A percentile compares a stretch with the other conserved stretches of the same genome.
Conservation (phyloP, 2,329 filamentous ascomycete species). For the Fusarium xyrophilum region DNA sequence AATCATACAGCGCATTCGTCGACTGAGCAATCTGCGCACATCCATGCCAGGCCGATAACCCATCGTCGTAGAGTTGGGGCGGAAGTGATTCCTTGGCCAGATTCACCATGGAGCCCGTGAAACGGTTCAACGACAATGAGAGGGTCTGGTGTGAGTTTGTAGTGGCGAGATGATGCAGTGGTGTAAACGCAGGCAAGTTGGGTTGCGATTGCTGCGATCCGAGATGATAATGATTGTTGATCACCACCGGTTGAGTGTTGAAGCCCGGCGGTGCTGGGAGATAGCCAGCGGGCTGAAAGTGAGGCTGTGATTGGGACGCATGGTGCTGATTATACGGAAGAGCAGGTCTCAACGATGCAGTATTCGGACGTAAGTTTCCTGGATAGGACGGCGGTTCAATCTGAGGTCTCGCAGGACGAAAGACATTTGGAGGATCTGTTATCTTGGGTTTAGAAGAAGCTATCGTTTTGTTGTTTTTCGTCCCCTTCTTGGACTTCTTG, state of each 20-base stretch:
- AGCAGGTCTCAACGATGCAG: not conserved
- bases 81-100: slow-evolving; percentile 52
- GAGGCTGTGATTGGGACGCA: slow-evolving; percentile 36
- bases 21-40: slow-evolving; percentile 53
- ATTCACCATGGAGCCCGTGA: slow-evolving; percentile 52
- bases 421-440: slow-evolving; percentile 13
- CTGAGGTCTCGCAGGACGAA: not conserved
- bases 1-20: slow-evolving; percentile 61
- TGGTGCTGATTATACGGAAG: slow-evolving; percentile 32
- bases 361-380: not conserved
- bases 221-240: slow-evolving; percentile 62
- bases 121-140: slow-evolving; percentile 41
- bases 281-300: slow-evolving; percentile 35
- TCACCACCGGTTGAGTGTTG: slow-evolving; percentile 52
- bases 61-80: slow-evolving; percentile 52
- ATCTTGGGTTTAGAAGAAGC: slow-evolving; percentile 3
- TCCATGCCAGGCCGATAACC: slow-evolving; percentile 52
- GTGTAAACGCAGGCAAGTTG: not conserved
- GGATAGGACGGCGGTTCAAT: not conserved
- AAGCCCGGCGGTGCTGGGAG: slow-evolving; percentile 37
- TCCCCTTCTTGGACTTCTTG: slow-evolving; percentile 9
- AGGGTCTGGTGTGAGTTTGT: slow-evolving; percentile 20
- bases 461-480: not conserved
- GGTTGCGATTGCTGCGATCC: slow-evolving; percentile 8
- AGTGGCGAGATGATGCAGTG: not conserved